phyloP scores from a whole-genome alignment of 2,329 filamentous ascomycete species.

The Claviceps africana region DNA sequence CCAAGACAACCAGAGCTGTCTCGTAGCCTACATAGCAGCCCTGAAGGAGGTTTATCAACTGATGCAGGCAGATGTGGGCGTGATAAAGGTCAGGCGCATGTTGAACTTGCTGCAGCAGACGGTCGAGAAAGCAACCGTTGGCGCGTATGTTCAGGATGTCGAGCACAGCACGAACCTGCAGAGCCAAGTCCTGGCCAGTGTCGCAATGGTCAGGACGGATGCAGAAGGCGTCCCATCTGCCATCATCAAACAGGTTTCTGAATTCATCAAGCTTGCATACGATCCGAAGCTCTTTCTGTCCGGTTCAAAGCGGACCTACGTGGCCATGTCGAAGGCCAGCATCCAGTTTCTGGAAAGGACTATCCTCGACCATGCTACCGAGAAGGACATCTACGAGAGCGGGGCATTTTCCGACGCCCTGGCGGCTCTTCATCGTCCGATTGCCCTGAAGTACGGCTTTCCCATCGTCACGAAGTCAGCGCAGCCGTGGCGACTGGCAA shows the following conservation, averaged over 20 bases:
- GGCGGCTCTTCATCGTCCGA: constrained; percentile 51
- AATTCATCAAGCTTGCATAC: constrained; percentile 60
- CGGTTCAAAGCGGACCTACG: constrained; percentile 55
- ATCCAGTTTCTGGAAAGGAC: constrained; percentile 56
- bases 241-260: constrained; percentile 55
- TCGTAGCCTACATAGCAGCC: constrained; percentile 70
- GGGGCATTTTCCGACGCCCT: constrained; percentile 53
- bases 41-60: constrained; percentile 68
- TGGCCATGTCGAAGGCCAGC: constrained; percentile 74
- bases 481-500: constrained; percentile 70
- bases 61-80: constrained; percentile 47
- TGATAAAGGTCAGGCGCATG: constrained; percentile 51
- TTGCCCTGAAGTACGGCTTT: constrained; percentile 71
- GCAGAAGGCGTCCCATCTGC: constrained; percentile 49
- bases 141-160: constrained; percentile 55
- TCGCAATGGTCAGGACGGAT: constrained; percentile 55
- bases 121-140: constrained; percentile 53
- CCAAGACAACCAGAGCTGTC: constrained; percentile 61
- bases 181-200: constrained; percentile 49
- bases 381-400: constrained; percentile 54
- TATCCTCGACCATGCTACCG: constrained; percentile 42
- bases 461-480: constrained; percentile 54
- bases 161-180: constrained; percentile 64
- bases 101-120: constrained; percentile 57
- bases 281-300: constrained; percentile 21